These are phyloP conservation scores for Alnus rubra DNA, from an alignment of 306 rosid genomes.

Conservation along the genomic window DNA sequence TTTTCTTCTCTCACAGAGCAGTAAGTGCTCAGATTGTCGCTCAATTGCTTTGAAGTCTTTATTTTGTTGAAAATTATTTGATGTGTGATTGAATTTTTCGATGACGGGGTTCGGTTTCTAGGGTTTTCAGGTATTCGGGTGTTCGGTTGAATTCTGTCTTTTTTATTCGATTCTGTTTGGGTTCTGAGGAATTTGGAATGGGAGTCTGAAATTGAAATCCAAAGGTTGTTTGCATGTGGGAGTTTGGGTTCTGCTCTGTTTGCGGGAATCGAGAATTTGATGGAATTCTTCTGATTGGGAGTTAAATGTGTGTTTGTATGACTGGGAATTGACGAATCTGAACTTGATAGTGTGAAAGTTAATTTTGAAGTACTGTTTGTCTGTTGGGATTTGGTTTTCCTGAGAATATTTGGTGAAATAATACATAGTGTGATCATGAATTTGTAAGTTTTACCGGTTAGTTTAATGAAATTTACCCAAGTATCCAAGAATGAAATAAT, in stretches of 20 bases:
- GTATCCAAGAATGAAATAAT: neutral
- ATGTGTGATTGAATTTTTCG: neutral
- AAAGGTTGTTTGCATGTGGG: constrained; percentile 14
- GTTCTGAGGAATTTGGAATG: constrained; percentile 30
- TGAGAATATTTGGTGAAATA: constrained; percentile 6
- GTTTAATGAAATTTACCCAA: neutral
- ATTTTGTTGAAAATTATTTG: neutral
- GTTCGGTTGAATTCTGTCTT: constrained; percentile 16
- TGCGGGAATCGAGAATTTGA: constrained; percentile 1
- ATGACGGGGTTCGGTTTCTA: constrained; percentile 34
- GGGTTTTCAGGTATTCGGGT: constrained; percentile 37
- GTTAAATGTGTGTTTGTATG: neutral
- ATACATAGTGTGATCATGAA: neutral
- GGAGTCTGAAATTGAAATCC: constrained; percentile 20
- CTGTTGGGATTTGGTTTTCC: constrained; percentile 3
- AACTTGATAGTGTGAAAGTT: neutral
- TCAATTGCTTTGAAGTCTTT: neutral
- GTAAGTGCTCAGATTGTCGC: constrained; percentile 25
- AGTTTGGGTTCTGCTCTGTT: constrained; percentile 20
- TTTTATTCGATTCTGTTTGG: neutral
- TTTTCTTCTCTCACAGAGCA: constrained; percentile 13
- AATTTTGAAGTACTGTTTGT: neutral
- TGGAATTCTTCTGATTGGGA: neutral
- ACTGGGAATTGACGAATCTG: constrained; percentile 9
- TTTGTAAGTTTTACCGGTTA: neutral